Evolutionary conservation across 495 filamentous ascomycete genomes (phyloP), one percentile per base, ranked within the genome.

Genomic region (Xylaria grammica): DNA sequence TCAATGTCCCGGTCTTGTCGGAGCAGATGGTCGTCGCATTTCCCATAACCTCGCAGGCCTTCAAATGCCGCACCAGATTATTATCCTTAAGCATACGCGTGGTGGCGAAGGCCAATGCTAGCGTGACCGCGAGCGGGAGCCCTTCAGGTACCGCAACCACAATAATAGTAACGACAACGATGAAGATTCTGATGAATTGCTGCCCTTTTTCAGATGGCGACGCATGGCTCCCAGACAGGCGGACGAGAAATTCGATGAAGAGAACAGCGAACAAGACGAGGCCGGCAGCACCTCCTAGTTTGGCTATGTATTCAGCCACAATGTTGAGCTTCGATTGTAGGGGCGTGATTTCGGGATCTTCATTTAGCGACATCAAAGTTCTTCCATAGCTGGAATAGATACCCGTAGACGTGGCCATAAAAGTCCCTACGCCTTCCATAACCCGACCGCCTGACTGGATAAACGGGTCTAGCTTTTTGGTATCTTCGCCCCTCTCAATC

Each of bases 41-140:
- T 24, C 94, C 94, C 94, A 98, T 98, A n/a, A 94, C 96, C 75
- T 98, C 94, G 75, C 94, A 98, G 48, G 94, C 94, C 69, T 92
- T 89, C 42, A 98, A 81, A 60, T 94, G 85, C 29, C 94, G 91
- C 54, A 98, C 94, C 52, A 98, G 76, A 66, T 97, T 97, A 77
- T 97, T 94, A 69, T 97, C 94, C 74, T 91, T 95, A 49, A 97
- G 80, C 94, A 98, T 98, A 27, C 93, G 84, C 22, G 89, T 97
- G 1, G 94, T 98, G 20, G 94, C 94, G 75, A 97, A 97, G 42
- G 94, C 94, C 24, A 98, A 83, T 48, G 94, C 94, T 51, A 98
- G 81, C 0, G 94, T 98, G 13, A 98, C 94, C 53, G 94, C 94
- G 40, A 98, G 82, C 17, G 94, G 94, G 49, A 98, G 78, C 22